Conservation (phyloP, 768 basidiomycete genomes). For the Phylloporus sp. region DNA sequence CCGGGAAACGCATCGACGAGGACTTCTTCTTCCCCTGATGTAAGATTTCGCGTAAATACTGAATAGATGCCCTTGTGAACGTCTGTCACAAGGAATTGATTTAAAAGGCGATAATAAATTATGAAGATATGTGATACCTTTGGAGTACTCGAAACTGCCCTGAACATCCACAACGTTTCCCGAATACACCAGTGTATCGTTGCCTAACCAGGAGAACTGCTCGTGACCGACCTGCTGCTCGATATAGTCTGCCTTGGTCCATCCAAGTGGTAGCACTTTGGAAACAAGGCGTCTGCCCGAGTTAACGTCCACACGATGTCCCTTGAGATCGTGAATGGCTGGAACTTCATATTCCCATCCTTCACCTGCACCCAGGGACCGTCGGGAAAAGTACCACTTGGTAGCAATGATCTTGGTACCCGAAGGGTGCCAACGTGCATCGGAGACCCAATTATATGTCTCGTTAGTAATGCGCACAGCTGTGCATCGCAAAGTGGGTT, state of each 20-base stretch:
- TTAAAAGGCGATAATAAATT: background rate
- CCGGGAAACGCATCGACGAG: constrained; percentile 59
- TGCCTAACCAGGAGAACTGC: constrained; percentile 59
- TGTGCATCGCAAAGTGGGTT: constrained; percentile 11
- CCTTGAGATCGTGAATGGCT: constrained; percentile 1
- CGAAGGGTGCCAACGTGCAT: constrained; percentile 67
- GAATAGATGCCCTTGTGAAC: constrained; percentile 69
- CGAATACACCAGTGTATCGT: constrained; percentile 59
- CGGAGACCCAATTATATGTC: constrained; percentile 68
- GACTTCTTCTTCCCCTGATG: constrained; percentile 46
- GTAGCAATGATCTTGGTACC: constrained; percentile 64
- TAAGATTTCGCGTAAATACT: constrained; percentile 65
- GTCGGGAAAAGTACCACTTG: constrained; percentile 68
- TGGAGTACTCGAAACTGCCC: constrained; percentile 55
- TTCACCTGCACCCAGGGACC: constrained; percentile 69
- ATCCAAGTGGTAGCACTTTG: constrained; percentile 55
- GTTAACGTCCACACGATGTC: constrained; percentile 33
- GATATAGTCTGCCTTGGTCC: constrained; percentile 55
- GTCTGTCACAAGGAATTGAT: constrained; percentile 37
- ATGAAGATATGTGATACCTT: constrained; percentile 41
- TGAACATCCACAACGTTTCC: constrained; percentile 55
- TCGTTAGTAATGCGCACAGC: constrained; percentile 62
- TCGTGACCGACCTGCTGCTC: constrained; percentile 74
- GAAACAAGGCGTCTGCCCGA: constrained; percentile 53
- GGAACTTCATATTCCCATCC: constrained; percentile 66